Base-by-base conservation (phyloP, 768 basidiomycete genomes). In the Tylopilus cervinicoccineus region DNA sequence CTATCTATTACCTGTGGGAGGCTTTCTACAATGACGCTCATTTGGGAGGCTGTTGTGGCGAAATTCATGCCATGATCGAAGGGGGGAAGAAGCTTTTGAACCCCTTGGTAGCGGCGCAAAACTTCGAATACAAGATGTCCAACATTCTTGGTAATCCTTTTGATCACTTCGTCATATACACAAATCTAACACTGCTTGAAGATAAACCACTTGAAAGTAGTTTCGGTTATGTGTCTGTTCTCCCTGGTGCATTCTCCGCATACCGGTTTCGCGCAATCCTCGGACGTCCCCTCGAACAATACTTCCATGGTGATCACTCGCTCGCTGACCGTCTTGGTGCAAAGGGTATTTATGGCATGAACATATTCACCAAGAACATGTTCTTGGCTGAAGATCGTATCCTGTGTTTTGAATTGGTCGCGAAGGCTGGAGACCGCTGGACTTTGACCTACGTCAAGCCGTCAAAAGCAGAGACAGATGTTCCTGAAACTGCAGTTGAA, bases 121-220 rank as follows among this genome's bases (percentile, higher is more conserved):
- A 97, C 70, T 94, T 94, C 59, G 93, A 94, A 71, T 96, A 96
- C 73, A 96, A 93, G 72, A 95, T 97, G 90, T 93, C 91, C 38
- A 96, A 97, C 69, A 96, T 98, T 62, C 75, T 97, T 24, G 88
- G 85, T 83, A 56, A 45, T 73, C 47, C 27, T 19, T 27, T n/a
- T 9, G 8, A 11, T 40, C 19, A 39, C 10, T 19, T 43, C n/a
- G 33, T 44, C 38, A 51, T 1, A 48, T 38, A 11, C 31, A 29
- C 40, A 2, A 19, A 26, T 40, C 52, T 59, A 33, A 65, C 55
- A 4, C 13, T 19, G 20, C 20, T 14, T 44, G 16, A 33, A 86
- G 92, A 94, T 66, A 94, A 96, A 65, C 94, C 94, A 1, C 75
- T 93, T 44, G 94, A 98, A 70, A 93, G 90, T 65, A 86, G 88